A percentile compares a stretch with the other conserved stretches of the same genome.
phyloP scores from a whole-genome alignment of 495 filamentous ascomycete genomes.

The Talaromyces nanjingensis region DNA sequence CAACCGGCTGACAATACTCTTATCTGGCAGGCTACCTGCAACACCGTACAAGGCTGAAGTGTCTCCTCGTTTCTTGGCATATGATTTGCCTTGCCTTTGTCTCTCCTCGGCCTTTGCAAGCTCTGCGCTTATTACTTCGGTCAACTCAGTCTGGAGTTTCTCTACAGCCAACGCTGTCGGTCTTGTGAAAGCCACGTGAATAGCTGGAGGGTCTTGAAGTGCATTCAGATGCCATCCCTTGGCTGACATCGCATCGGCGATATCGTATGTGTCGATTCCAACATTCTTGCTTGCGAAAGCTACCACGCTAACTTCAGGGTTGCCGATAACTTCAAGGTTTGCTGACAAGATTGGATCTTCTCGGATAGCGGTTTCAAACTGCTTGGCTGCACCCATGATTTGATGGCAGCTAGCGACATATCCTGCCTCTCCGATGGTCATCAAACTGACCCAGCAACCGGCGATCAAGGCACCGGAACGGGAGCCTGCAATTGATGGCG shows the following conservation, averaged over 20 bases:
- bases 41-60: slow-evolving; percentile 90
- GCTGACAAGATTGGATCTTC: slow-evolving; percentile 54
- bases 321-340: slow-evolving; percentile 75
- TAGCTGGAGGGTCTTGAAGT: slow-evolving; percentile 83
- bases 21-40: slow-evolving; percentile 89
- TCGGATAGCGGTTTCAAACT: slow-evolving; percentile 69
- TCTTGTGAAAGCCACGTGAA: slow-evolving; percentile 92
- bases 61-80: slow-evolving; percentile 50
- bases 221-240: slow-evolving; percentile 96
- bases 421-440: slow-evolving; percentile 81
- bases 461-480: slow-evolving; percentile 91
- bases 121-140: slow-evolving; percentile 70
- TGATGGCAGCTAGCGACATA: slow-evolving; percentile 78
- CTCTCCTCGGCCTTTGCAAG: slow-evolving; percentile 71
- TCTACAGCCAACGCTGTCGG: slow-evolving; percentile 78
- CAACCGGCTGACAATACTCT: slow-evolving; percentile 85
- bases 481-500: slow-evolving; percentile 82
- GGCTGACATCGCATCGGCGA: slow-evolving; percentile 73
- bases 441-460: slow-evolving; percentile 84
- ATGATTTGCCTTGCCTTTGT: slow-evolving; percentile 53
- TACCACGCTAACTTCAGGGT: slow-evolving; percentile 82
- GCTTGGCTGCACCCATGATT: slow-evolving; percentile 83
- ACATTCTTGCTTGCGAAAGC: slow-evolving; percentile 68
- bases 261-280: slow-evolving; percentile 76
- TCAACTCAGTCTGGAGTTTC: slow-evolving; percentile 67